Percentiles rank a stretch among this genome's conserved stretches.
phyloP scores from a whole-genome alignment of 2,329 filamentous ascomycete species.

The Scytalidium lignicola region DNA sequence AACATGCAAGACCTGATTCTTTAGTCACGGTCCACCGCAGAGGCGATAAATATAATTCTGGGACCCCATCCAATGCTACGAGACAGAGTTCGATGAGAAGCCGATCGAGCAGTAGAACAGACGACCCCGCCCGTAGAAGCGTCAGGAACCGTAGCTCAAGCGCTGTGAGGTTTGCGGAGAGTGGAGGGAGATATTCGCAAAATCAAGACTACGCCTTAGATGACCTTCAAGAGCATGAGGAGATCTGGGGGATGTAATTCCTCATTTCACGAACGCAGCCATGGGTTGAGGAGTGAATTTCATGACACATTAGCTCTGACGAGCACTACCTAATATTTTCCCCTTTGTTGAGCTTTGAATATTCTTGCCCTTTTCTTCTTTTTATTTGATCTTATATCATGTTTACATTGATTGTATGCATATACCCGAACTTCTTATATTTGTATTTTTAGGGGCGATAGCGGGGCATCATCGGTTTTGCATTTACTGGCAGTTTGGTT shows the following conservation, averaged over 20 bases:
- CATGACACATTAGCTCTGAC: neutral
- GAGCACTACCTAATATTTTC: neutral
- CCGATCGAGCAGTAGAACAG: neutral
- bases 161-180: neutral
- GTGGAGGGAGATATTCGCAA: neutral
- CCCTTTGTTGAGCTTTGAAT: neutral
- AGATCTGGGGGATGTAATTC: neutral
- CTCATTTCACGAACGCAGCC: no score
- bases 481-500: neutral
- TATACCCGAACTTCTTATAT: neutral
- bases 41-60: neutral
- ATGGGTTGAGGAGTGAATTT: neutral
- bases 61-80: neutral
- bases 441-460: neutral
- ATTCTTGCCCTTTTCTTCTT: neutral
- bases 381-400: neutral
- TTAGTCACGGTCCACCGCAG: neutral
- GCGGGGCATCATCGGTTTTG: neutral
- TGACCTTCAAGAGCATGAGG: neutral
- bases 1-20: neutral
- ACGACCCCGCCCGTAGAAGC: neutral
- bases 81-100: neutral
- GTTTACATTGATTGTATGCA: neutral
- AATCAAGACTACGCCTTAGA: neutral
- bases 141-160: neutral